Percentiles rank a stretch among this genome's conserved stretches.
Evolutionary conservation across 805 yeast species (phyloP).

Genomic region (Myxozyma sirexii): DNA sequence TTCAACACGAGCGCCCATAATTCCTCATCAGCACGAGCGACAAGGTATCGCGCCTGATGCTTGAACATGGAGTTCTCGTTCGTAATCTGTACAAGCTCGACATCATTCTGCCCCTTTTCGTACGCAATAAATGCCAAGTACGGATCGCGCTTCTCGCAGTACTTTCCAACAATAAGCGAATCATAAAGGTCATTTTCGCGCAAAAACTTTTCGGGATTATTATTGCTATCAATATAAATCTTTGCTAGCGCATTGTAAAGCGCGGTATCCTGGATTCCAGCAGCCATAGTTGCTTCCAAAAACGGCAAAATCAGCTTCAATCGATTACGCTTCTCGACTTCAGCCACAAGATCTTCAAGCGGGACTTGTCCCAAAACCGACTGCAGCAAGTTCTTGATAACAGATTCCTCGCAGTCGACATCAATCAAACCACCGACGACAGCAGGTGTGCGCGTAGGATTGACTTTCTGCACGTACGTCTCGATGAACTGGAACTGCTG

Average conservation of each 20-base stretch:
- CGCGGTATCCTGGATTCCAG: conserved; percentile 81
- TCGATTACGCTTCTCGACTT: conserved; percentile 96
- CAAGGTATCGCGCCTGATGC: conserved; percentile 95
- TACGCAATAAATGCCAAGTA: conserved; percentile 96
- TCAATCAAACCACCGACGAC: conserved; percentile 95
- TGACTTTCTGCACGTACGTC: conserved; percentile 96
- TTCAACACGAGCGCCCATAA: conserved; percentile 81
- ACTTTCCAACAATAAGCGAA: conserved; percentile 93
- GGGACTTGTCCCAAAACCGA: conserved; percentile 96
- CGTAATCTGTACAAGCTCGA: conserved; percentile 85
- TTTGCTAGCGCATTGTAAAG: conserved; percentile 94
- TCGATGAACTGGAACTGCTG: conserved; percentile 96
- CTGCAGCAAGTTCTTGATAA: conserved; percentile 75
- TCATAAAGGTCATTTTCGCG: conserved; percentile 88
- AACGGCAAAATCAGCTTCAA: conserved; percentile 89
- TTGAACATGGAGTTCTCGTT: conserved; percentile 98
- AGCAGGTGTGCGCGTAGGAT: conserved; percentile 93
- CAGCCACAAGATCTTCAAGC: conserved; percentile 80
- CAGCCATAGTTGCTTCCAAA: conserved; percentile 83
- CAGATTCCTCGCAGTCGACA: conserved; percentile 93
- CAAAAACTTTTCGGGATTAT: conserved; percentile 95
- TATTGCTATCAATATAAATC: conserved; percentile 96
- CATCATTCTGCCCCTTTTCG: conserved; percentile 91
- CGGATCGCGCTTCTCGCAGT: conserved; percentile 99
- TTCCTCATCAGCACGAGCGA: conserved; percentile 79